phyloP scores from a whole-genome alignment of 2,329 filamentous ascomycete species.

The Tympanopsis confertula region DNA sequence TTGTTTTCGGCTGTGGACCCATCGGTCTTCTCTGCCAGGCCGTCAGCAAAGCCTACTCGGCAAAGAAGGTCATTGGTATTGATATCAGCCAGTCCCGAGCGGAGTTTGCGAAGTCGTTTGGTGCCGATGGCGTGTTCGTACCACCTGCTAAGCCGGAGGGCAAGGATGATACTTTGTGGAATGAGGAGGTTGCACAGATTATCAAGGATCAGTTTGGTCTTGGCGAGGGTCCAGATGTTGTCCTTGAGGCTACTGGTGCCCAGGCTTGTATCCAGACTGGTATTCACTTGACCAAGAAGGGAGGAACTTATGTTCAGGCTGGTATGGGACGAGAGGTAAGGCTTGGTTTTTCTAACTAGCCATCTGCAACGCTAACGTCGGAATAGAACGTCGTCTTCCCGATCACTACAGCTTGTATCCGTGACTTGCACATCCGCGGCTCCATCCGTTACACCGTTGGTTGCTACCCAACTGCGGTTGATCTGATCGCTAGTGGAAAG shows the following conservation, averaged over 20 bases:
- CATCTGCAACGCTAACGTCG: background rate
- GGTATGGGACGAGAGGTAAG: slow-evolving; percentile 45
- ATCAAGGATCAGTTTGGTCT: slow-evolving; percentile 25
- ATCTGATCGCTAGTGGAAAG: slow-evolving; percentile 26
- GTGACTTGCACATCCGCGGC: slow-evolving; percentile 27
- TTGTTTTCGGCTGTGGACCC: slow-evolving; percentile 36
- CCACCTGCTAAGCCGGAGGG: slow-evolving; percentile 15
- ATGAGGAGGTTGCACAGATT: slow-evolving; percentile 21
- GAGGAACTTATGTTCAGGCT: slow-evolving; percentile 41
- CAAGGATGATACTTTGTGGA: slow-evolving; percentile 21
- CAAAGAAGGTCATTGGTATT: slow-evolving; percentile 29
- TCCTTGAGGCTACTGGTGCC: slow-evolving; percentile 33
- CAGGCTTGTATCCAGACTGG: slow-evolving; percentile 37
- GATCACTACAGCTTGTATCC: slow-evolving; percentile 26
- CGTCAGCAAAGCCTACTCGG: slow-evolving; percentile 31
- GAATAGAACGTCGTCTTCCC: slow-evolving; percentile 21
- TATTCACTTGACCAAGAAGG: slow-evolving; percentile 35
- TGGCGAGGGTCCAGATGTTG: slow-evolving; percentile 32
- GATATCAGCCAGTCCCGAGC: slow-evolving; percentile 29
- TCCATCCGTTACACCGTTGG: slow-evolving; percentile 29
- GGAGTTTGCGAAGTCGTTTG: slow-evolving; percentile 29
- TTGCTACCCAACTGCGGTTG: slow-evolving; percentile 27
- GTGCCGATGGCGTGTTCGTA: slow-evolving; percentile 29
- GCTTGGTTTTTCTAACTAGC: background rate
- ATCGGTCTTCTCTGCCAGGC: slow-evolving; percentile 33